These are phyloP conservation scores for Cubamyces sp. DNA, from an alignment of 768 basidiomycete species.

Conservation along the genomic window DNA sequence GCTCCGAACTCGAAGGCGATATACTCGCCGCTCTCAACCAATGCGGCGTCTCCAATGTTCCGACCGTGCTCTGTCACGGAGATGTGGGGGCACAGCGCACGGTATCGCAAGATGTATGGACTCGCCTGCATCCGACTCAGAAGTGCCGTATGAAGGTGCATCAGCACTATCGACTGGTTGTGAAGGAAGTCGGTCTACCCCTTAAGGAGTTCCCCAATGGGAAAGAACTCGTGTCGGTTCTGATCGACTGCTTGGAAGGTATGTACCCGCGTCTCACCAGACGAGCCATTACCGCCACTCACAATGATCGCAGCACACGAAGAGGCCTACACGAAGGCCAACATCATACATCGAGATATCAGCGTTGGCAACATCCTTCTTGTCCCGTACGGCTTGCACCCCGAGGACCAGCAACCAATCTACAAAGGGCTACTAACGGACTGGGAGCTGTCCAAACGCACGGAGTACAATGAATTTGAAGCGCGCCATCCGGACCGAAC, in stretches of 20 bases:
- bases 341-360: constrained; percentile 17
- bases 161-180: constrained; percentile 7
- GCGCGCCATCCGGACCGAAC: neutral
- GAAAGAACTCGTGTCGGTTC: neutral
- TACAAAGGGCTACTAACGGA: constrained; percentile 3
- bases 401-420: neutral
- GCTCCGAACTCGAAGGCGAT: neutral
- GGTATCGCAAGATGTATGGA: neutral
- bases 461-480: neutral
- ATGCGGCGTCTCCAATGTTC: neutral
- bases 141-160: neutral
- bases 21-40: neutral
- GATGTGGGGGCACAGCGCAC: constrained; percentile 3
- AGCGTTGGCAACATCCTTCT: constrained; percentile 14
- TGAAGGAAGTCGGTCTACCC: constrained; percentile 1
- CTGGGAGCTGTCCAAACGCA: constrained; percentile 11
- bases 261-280: too few relatives aligned
- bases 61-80: constrained; percentile 5
- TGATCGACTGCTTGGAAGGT: neutral
- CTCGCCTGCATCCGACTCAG: neutral
- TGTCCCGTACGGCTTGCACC: neutral
- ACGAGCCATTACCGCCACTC: neutral
- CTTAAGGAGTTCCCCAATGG: neutral
- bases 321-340: neutral
- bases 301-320: neutral